Percentiles rank a stretch among this genome's conserved stretches.
Conservation (phyloP, 306 rosid species). For the Acacia acuminata region DNA sequence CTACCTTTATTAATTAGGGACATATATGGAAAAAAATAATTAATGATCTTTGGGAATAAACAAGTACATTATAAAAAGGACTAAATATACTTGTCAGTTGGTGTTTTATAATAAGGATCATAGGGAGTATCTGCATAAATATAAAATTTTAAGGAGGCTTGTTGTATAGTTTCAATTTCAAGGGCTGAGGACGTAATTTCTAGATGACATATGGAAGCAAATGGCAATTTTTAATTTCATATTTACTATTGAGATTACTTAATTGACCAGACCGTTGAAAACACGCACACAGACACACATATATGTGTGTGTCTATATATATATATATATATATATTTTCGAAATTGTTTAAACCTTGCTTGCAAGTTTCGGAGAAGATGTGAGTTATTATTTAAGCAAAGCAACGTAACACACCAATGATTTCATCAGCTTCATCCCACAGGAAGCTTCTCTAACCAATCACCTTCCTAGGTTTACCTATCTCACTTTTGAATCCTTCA, state of each 20-base stretch:
- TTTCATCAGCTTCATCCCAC: conserved; percentile 18
- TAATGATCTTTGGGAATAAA: too few species aligned
- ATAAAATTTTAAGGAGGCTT: too few species aligned
- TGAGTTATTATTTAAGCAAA: conserved; percentile 10
- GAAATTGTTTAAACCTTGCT: conserved; percentile 15
- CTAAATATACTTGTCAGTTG: too few species aligned
- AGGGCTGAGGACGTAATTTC: too few species aligned
- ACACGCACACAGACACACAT: not conserved
- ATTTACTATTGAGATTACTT: not conserved
- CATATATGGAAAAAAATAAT: too few species aligned
- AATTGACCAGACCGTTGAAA: not conserved
- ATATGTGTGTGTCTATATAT: too few species aligned
- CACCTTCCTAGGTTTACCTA: conserved; percentile 25
- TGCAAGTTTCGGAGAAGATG: conserved; percentile 35
- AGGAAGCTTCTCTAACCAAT: conserved; percentile 37
- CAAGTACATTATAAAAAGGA: too few species aligned
- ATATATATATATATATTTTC: not conserved
- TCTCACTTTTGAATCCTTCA: conserved; percentile 44
- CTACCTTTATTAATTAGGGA: too few species aligned
- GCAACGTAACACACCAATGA: conserved; percentile 14
- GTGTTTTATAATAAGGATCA: too few species aligned
- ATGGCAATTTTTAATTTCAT: not conserved
- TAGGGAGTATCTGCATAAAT: too few species aligned
- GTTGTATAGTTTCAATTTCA: too few species aligned
- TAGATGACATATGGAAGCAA: not conserved